phyloP scores from a whole-genome alignment of 306 rosid species.

The Cicer pinnatifidum region DNA sequence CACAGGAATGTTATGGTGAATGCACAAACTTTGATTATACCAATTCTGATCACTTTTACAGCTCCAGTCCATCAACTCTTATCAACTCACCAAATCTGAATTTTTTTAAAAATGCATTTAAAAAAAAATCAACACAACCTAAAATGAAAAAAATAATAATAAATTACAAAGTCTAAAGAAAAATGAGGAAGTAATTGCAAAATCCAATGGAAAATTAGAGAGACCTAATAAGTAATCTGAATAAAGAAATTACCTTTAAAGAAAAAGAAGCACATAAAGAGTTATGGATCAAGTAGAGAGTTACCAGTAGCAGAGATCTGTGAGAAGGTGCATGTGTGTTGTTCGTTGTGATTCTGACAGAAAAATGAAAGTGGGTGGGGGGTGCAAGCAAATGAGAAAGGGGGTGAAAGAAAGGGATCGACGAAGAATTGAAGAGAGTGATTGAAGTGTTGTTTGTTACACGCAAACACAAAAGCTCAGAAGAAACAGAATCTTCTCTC shows the following conservation, averaged over 20 bases:
- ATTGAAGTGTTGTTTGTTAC: slow-evolving; percentile 19
- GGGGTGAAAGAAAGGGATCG: slow-evolving; percentile 38
- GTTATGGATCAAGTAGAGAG: slow-evolving; percentile 38
- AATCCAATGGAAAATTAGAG: not conserved
- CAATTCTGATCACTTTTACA: slow-evolving; percentile 64
- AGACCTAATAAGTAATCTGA: slow-evolving; percentile 30
- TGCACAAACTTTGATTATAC: slow-evolving; percentile 50
- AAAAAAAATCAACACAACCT: slow-evolving; percentile 35
- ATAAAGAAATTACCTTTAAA: not conserved
- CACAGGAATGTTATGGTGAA: slow-evolving; percentile 49
- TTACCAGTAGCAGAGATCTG: slow-evolving; percentile 57
- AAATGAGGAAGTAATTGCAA: slow-evolving; percentile 8
- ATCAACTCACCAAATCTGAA: slow-evolving; percentile 52
- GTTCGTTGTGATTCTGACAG: not conserved
- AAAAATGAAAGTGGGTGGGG: not conserved
- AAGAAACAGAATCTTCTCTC: slow-evolving; percentile 30
- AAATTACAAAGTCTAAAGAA: not conserved
- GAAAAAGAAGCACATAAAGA: not conserved
- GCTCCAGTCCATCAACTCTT: slow-evolving; percentile 71
- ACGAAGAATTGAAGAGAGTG: not conserved
- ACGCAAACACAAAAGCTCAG: slow-evolving; percentile 40
- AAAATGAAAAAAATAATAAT: not conserved
- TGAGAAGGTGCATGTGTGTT: slow-evolving; percentile 31
- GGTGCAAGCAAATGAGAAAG: not conserved
- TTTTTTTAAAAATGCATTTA: slow-evolving; percentile 6